Evolutionary conservation across 768 basidiomycete genomes (phyloP), one percentile per base, ranked within the genome.

Genomic region (Kwoniella botswanensis): DNA sequence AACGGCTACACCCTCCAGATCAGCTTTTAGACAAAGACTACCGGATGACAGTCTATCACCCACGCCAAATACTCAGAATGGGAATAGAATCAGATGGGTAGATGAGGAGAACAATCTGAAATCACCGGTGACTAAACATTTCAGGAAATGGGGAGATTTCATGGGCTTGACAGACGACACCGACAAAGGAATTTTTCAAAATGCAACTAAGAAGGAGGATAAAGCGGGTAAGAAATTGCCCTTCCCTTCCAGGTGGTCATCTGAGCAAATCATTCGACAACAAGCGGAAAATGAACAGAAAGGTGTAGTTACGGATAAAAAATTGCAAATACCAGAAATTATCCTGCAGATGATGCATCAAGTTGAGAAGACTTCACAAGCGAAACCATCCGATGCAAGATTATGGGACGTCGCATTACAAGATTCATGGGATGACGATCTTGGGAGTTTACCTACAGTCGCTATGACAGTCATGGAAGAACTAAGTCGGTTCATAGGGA

Each of bases 361-460:
- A 15, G 66, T 67, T 35, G 71, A 72, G 22, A 11, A 26, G n/a
- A 26, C 68, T 12, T 67, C 44, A n/a, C 26, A 24, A 43, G 67
- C 56, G 21, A 68, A 67, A 46, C 7, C 22, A n/a, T 54, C 44
- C 1, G 50, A 60, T 72, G 62, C 15, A n/a, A 21, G 64, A 42
- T 46, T 68, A 15, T 70, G 67, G 62, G 18, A 56, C 18, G n/a
- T 43, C 0, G 71, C 71, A 13, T 41, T 72, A 50, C 60, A 58
- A 35, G 71, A 72, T 46, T 24, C 54, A 4, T 72, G 71, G 71
- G 67, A 72, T 42, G 55, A 64, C 18, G n/a, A 63, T 29, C 15
- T 68, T 6, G 71, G 71, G 2, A 67, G 44, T 22, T 35, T 72
- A 29, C 71, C 71, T 3, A 56, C 26, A 42, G 24, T 68, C 9